Base-by-base conservation (phyloP, 495 filamentous ascomycete genomes). In the Terfezia claveryi region DNA sequence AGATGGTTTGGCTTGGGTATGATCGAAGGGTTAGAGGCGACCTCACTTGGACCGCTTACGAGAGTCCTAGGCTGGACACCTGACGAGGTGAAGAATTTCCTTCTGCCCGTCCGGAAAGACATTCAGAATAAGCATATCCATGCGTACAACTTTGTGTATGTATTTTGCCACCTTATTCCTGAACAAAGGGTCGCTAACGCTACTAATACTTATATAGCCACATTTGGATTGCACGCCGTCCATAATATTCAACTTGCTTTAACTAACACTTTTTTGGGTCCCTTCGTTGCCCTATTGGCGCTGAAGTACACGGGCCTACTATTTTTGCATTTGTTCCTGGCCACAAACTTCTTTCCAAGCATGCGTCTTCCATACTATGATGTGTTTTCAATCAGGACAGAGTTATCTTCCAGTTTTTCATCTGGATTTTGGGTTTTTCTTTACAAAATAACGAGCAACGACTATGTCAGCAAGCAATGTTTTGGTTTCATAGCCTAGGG, bases 1-100 rank as follows among this genome's bases (percentile, higher is more conserved):
- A 73, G 78, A 23, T 94, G 88, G 88, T 94, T 91, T 66, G 85
- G 87, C 61, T 70, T 92, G 17, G 82, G 77, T 11, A 66, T 92
- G 50, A 78, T 72, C 2, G 74, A 82, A 59, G 84, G 82, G 14
- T 71, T 93, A 49, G 77, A 88, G 56, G 78, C 79, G 8, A 68
- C 92, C 46, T 81, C 78, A 56, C 62, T 93, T 59, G 87, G 76
- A 1, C 81, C 88, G 5, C 74, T 95, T 61, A 81, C 73, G 38
- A 74, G 85, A 56, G 74, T 80, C 11, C 72, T 74, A 52, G 68
- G 70, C 20, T 88, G 79, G 76, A 70, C 76, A 8, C 56, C 72
- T n/a, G 72, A 79, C n/a, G 74, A 82, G 56, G 80, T 93, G 44
- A 67, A 72, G 49, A 71, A 74, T 36, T 67, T 89, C 4, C 62